phyloP scores from a whole-genome alignment of 768 basidiomycete species.

The Exidia glandulosa region DNA sequence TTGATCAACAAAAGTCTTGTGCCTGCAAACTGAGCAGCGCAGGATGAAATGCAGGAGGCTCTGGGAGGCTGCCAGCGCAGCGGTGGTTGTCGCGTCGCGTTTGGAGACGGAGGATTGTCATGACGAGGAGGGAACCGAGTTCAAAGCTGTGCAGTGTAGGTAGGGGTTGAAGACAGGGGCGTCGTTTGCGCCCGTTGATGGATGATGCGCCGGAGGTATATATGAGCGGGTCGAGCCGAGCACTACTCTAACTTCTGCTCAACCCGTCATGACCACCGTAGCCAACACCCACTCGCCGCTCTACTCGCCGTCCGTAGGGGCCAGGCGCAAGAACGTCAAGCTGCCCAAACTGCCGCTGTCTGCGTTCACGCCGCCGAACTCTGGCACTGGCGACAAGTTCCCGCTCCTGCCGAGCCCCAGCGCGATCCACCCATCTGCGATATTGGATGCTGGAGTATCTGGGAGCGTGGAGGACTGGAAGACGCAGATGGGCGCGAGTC shows the following conservation, averaged over 20 bases:
- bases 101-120: too few relatives aligned
- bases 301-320: constrained; percentile 30
- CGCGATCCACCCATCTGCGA: constrained; percentile 45
- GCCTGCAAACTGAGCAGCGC: too few relatives aligned
- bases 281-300: not conserved
- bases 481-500: constrained; percentile 34
- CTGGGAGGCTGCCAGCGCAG: too few relatives aligned
- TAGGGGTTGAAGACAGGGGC: too few relatives aligned
- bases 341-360: constrained; percentile 66
- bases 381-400: constrained; percentile 55
- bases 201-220: not conserved
- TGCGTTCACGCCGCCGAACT: constrained; percentile 58
- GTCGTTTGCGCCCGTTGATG: too few relatives aligned
- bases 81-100: too few relatives aligned
- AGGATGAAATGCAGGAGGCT: too few relatives aligned
- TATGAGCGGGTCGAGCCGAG: not conserved
- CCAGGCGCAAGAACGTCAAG: constrained; percentile 53
- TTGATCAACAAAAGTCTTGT: too few relatives aligned
- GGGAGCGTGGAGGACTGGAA: constrained; percentile 40
- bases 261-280: not conserved
- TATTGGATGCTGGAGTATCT: constrained; percentile 62
- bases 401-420: constrained; percentile 60
- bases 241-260: not conserved
- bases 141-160: too few relatives aligned
- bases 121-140: too few relatives aligned